Evolutionary conservation across 2,329 filamentous ascomycete species (phyloP), one percentile per base, ranked within the genome.

Genomic region (Aspergillus tanneri): DNA sequence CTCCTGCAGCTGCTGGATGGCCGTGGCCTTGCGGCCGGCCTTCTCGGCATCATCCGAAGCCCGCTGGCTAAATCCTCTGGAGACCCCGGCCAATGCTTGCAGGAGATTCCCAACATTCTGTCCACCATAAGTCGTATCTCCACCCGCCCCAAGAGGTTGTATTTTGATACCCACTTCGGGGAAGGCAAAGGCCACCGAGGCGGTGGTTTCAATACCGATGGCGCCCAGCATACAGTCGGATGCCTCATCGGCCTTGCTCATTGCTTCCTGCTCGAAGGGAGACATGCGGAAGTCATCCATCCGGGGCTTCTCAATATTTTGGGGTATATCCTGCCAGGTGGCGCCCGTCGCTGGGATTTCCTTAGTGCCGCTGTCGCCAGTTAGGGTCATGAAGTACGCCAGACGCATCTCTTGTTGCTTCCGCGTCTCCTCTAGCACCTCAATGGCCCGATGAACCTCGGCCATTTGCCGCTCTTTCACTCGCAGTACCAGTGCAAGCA

Each of bases 1-100:
- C n/a, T 42, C 39, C 23, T 42, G 39, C 25, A 42, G 24, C 25
- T 42, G 39, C 6, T 23, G 24, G 24, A 42, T 42, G 4, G 30
- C 23, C 39, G 23, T n/a, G 4, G 24, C 39, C 39, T 21, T 42
- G 3, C 24, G 39, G 14, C 7, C 39, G 4, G 24, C 23, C 24
- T 18, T 6, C 6, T 42, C 25, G 12, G 19, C 39, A 14, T 42
- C 5, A 14, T 8, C 39, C n/a, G 24, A 28, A 18, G 11, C 24
- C 25, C n/a, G 6, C 24, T 5, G 12, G 24, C n/a, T 23, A 5
- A 23, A n/a, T 4, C 19, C 37, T n/a, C 27, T 19, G 8, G 27
- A 16, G 4, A 23, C 39, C 10, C 23, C 24, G 11, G 24, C 24
- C 6, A 6, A 25, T 25, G 24, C 24, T 11, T 11, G 5, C 5